Evolutionary conservation across 1,139 yeast genomes (phyloP).

Genomic region (Yamadazyma taylorii): DNA sequence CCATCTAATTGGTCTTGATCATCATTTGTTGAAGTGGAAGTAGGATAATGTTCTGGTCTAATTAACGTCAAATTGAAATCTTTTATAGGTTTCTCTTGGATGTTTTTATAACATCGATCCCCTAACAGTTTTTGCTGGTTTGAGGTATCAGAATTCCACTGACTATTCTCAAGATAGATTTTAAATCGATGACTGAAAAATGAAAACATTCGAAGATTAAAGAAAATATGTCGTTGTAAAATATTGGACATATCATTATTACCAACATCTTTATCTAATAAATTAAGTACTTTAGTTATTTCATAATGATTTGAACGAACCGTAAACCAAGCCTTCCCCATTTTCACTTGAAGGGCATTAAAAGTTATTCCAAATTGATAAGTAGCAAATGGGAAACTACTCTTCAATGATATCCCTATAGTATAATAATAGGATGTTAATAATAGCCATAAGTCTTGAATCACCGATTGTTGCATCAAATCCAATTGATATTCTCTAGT

Average conservation of each 20-base stretch:
- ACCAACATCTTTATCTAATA: background rate
- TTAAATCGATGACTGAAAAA: slow-evolving; percentile 25
- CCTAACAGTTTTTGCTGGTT: slow-evolving; percentile 14
- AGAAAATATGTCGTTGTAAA: slow-evolving; percentile 28
- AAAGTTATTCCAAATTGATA: slow-evolving; percentile 26
- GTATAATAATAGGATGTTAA: slow-evolving; percentile 27
- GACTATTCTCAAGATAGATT: slow-evolving; percentile 20
- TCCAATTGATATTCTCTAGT: slow-evolving; percentile 7
- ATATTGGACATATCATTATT: slow-evolving; percentile 9
- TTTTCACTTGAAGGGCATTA: slow-evolving; percentile 18
- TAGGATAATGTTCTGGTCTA: slow-evolving; percentile 36
- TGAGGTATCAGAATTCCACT: slow-evolving; percentile 16
- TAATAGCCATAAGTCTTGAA: slow-evolving; percentile 18
- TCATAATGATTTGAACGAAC: background rate
- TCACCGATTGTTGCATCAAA: slow-evolving; percentile 12
- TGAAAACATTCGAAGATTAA: slow-evolving; percentile 26
- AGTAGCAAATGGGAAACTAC: slow-evolving; percentile 25
- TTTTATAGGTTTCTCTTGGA: slow-evolving; percentile 26
- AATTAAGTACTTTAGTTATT: background rate
- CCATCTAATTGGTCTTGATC: slow-evolving; percentile 11
- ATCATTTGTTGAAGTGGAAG: slow-evolving; percentile 6
- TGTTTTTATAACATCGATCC: slow-evolving; percentile 19
- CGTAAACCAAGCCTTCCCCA: slow-evolving; percentile 12
- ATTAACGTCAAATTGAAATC: slow-evolving; percentile 29
- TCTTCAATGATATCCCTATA: slow-evolving; percentile 25